Conservation (phyloP, 1,139 yeast species). For the Blastobotrys raffinosifermentans region DNA sequence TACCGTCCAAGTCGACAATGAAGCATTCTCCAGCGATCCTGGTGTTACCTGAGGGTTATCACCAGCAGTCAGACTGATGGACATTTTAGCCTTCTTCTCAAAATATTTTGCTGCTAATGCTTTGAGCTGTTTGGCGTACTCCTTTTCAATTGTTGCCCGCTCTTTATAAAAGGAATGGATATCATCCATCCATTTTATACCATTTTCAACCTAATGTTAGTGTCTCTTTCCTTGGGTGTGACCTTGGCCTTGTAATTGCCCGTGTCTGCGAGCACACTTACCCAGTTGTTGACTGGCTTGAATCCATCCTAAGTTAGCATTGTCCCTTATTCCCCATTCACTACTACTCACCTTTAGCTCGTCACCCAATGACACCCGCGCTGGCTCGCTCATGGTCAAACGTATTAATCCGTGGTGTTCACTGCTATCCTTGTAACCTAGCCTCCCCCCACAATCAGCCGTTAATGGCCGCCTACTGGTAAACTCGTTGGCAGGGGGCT, state of each 20-base stretch:
- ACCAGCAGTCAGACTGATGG: slow-evolving; percentile 77
- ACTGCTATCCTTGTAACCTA: too few relatives aligned
- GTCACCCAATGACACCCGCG: slow-evolving; percentile 34
- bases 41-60: slow-evolving; percentile 89
- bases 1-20: slow-evolving; percentile 93
- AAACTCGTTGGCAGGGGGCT: too few relatives aligned
- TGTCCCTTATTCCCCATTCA: slow-evolving; percentile 6
- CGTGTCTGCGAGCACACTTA: slow-evolving; percentile 13
- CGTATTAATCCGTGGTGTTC: too few relatives aligned
- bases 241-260: background rate
- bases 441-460: too few relatives aligned
- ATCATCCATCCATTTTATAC: slow-evolving; percentile 70
- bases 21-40: slow-evolving; percentile 87
- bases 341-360: slow-evolving; percentile 30
- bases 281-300: slow-evolving; percentile 74
- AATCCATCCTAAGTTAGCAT: slow-evolving; percentile 52
- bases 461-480: too few relatives aligned
- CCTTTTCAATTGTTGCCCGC: slow-evolving; percentile 74
- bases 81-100: slow-evolving; percentile 65
- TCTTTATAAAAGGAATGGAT: slow-evolving; percentile 80
- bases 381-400: slow-evolving; percentile 17
- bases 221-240: background rate
- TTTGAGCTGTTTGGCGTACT: slow-evolving; percentile 65
- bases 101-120: slow-evolving; percentile 64
- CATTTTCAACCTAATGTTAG: slow-evolving; percentile 42